Conservation (phyloP, 148 eudicot genomes). For the Selenicereus undatus region DNA sequence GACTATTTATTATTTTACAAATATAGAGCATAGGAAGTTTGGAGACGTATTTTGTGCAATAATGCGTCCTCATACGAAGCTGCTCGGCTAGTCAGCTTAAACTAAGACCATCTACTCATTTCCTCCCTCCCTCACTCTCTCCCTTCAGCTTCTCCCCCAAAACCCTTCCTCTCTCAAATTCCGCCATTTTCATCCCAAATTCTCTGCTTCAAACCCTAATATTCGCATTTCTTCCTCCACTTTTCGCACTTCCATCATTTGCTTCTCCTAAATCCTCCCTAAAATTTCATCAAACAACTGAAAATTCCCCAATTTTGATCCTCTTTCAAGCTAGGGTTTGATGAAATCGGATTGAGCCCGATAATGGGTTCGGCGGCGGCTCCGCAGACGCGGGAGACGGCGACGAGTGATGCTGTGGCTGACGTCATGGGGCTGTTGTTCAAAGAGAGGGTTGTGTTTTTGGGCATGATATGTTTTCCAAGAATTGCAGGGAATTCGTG, state of each 20-base stretch:
- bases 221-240: conserved; percentile 16
- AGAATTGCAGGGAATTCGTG: no score
- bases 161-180: conserved; percentile 23
- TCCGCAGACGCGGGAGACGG: conserved; percentile 58
- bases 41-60: no score
- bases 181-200: conserved; percentile 10
- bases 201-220: conserved; percentile 19
- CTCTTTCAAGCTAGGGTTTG: conserved; percentile 14
- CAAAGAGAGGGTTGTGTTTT: conserved; percentile 75
- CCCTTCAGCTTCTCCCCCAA: conserved; percentile 22
- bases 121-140: conserved; percentile 25
- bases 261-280: conserved; percentile 24
- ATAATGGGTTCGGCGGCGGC: conserved; percentile 8
- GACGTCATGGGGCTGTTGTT: conserved; percentile 76
- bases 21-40: no score
- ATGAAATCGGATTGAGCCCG: conserved; percentile 19
- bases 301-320: conserved; percentile 13
- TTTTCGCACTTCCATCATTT: conserved; percentile 3
- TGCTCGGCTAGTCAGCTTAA: no score
- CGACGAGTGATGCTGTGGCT: conserved; percentile 59
- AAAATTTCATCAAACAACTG: conserved; percentile 4
- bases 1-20: no score
- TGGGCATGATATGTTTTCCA: no score
- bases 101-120: no score
- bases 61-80: no score